phyloP scores from a whole-genome alignment of 805 yeast species.

The Maudiozyma turicensis region DNA sequence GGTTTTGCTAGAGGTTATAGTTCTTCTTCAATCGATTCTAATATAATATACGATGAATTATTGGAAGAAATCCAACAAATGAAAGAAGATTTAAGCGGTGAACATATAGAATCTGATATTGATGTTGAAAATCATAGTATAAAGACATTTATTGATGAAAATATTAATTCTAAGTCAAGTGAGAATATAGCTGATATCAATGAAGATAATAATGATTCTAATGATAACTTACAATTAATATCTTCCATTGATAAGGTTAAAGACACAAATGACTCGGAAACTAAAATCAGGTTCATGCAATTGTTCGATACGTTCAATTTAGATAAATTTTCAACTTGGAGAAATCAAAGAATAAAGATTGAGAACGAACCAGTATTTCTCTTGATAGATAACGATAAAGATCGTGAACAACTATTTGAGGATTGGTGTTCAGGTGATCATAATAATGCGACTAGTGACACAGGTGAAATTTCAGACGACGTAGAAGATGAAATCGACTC shows the following conservation, averaged over 20 bases:
- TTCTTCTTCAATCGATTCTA: slow-evolving; percentile 1
- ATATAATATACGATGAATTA: slow-evolving; percentile 12
- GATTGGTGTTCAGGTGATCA: slow-evolving; percentile 32
- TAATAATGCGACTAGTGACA: neutral
- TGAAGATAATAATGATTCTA: neutral
- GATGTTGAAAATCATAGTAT: neutral
- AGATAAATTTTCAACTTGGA: slow-evolving; percentile 43
- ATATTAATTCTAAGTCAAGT: too few relatives aligned
- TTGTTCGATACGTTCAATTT: slow-evolving; percentile 29
- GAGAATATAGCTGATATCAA: too few relatives aligned
- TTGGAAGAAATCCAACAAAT: slow-evolving; percentile 9
- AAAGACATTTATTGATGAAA: too few relatives aligned
- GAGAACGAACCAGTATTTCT: slow-evolving; percentile 36
- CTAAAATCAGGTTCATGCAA: slow-evolving; percentile 22
- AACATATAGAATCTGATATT: neutral
- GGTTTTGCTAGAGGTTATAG: slow-evolving; percentile 20
- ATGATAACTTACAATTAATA: neutral
- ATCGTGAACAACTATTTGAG: slow-evolving; percentile 35
- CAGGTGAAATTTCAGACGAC: neutral
- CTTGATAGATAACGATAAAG: slow-evolving; percentile 25
- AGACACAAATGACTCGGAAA: neutral
- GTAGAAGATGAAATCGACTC: slow-evolving; percentile 12
- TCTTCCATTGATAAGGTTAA: neutral
- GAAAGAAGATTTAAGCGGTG: slow-evolving; percentile 8
- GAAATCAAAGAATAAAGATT: slow-evolving; percentile 33